These are phyloP conservation scores for Dillenia suffruticosa DNA, from an alignment of 164 flowering plant species.

Conservation along the genomic window DNA sequence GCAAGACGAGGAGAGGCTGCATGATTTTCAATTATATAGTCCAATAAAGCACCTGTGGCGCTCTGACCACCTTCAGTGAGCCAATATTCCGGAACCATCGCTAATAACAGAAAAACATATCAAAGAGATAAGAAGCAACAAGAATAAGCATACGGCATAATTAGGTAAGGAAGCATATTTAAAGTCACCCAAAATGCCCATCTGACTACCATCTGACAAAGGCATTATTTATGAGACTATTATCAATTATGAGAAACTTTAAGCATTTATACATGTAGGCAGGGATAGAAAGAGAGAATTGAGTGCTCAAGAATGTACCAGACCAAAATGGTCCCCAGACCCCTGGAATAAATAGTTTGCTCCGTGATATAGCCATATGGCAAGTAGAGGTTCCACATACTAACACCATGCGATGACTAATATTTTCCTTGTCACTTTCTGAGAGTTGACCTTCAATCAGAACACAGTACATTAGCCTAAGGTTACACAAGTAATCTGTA, in stretches of 20 bases:
- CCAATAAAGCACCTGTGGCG: constrained; percentile 92
- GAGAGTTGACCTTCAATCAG: constrained; percentile 14
- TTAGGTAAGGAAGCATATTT: no score
- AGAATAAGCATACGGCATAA: no score
- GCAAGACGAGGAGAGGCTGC: constrained; percentile 84
- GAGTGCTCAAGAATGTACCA: constrained; percentile 35
- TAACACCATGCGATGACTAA: constrained; percentile 77
- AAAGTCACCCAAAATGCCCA: no score
- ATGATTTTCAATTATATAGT: constrained; percentile 71
- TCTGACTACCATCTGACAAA: no score
- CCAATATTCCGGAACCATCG: constrained; percentile 94
- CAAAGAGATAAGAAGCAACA: no score
- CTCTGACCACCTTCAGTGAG: constrained; percentile 99
- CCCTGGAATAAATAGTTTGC: constrained; percentile 86
- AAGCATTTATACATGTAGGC: not conserved
- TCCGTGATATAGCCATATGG: constrained; percentile 83
- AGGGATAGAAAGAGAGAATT: not conserved
- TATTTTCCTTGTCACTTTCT: constrained; percentile 54
- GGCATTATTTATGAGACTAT: no score
- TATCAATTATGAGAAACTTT: no score
- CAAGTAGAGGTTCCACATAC: constrained; percentile 99
- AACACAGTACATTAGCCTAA: not conserved
- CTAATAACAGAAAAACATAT: constrained; percentile 26
- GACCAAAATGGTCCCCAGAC: constrained; percentile 99
- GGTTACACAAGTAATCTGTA: not conserved